Percentiles rank a stretch among this genome's conserved stretches.
These are phyloP conservation scores for Priceomyces haplophilus DNA, from an alignment of 805 yeast species.

Conservation along the genomic window DNA sequence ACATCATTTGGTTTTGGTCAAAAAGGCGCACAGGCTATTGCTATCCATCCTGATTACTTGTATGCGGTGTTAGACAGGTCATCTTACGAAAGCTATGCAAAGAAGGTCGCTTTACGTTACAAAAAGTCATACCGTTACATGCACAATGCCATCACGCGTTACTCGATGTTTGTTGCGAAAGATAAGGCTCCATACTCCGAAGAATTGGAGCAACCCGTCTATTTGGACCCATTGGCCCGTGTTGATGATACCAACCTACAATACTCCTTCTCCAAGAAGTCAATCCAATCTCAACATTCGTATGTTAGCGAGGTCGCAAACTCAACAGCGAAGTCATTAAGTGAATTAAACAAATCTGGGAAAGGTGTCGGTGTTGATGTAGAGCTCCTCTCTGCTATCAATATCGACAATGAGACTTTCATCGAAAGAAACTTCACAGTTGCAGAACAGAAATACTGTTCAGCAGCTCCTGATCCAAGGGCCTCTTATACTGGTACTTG, in stretches of 20 bases:
- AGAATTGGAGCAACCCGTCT: constrained; percentile 84
- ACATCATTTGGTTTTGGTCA: constrained; percentile 99
- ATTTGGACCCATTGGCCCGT: constrained; percentile 93
- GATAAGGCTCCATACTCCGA: constrained; percentile 89
- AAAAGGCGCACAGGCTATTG: constrained; percentile 96
- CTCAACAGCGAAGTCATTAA: constrained; percentile 63
- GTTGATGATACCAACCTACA: constrained; percentile 41
- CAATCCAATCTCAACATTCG: constrained; percentile 44
- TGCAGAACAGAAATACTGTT: constrained; percentile 76
- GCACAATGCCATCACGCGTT: constrained; percentile 91
- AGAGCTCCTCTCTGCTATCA: constrained; percentile 78
- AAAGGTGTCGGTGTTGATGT: constrained; percentile 96
- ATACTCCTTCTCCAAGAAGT: constrained; percentile 48
- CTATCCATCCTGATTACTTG: constrained; percentile 89
- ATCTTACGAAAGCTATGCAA: constrained; percentile 67
- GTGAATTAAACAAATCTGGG: constrained; percentile 51
- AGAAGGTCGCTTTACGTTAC: constrained; percentile 75
- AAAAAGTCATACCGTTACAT: constrained; percentile 88
- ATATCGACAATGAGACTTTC: constrained; percentile 86
- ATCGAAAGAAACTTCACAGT: constrained; percentile 87
- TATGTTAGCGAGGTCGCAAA: constrained; percentile 49
- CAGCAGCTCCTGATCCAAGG: constrained; percentile 67
- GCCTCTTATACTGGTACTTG: constrained; percentile 97
- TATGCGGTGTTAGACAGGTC: constrained; percentile 73
- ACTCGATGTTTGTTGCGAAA: constrained; percentile 89